A percentile compares a stretch with the other conserved stretches of the same genome.
phyloP scores from a whole-genome alignment of 139 green algal genomes.

The Nannochloris sp. region DNA sequence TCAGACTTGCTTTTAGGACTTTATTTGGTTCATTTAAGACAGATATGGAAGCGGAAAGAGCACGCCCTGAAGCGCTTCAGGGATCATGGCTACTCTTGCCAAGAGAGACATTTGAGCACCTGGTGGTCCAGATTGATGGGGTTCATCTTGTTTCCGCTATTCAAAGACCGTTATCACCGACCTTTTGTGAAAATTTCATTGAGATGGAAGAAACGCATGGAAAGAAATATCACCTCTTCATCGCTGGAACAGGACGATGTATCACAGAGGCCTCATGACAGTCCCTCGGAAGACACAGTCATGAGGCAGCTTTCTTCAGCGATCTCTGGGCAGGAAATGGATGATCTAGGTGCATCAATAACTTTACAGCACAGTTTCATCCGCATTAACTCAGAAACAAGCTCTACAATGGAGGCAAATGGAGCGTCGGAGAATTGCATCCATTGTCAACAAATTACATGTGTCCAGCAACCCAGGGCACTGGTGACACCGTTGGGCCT shows the following conservation, averaged over 20 bases:
- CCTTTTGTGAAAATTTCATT: no score
- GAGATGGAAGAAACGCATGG: no score
- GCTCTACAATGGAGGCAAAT: no score
- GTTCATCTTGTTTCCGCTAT: neutral
- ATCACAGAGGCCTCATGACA: neutral
- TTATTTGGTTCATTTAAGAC: conserved; percentile 18
- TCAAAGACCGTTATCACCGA: neutral
- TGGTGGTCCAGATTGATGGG: neutral
- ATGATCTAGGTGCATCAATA: neutral
- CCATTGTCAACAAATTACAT: no score
- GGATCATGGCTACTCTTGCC: neutral
- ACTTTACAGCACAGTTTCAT: neutral
- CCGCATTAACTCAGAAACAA: neutral
- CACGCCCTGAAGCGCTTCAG: neutral
- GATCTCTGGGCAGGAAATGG: neutral
- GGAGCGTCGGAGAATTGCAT: no score
- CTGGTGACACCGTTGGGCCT: no score
- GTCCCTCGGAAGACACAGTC: no score
- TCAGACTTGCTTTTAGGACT: conserved; percentile 21
- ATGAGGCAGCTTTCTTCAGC: no score
- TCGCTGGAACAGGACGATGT: neutral
- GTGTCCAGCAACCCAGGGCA: no score
- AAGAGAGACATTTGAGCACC: neutral
- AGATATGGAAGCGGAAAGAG: conserved; percentile 9
- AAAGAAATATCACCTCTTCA: neutral